A percentile compares a stretch with the other conserved stretches of the same genome.
phyloP scores from a whole-genome alignment of 306 rosid genomes.

The Cucumis sativus region Cucumber_9930_V3 NC_026656.2:1286501-1287000 shows the following conservation, averaged over 20 bases:
- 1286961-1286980: not conserved
- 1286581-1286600: slow-evolving; percentile 79
- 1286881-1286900: not conserved
- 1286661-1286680: not conserved
- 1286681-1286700: slow-evolving; percentile 55
- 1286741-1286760: slow-evolving; percentile 85
- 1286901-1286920: not conserved
- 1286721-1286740: slow-evolving; percentile 67
- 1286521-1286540: slow-evolving; percentile 89
- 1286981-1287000: not conserved
- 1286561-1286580: slow-evolving; percentile 72
- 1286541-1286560: slow-evolving; percentile 64
- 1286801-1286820: not conserved
- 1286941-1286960: not conserved
- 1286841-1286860: not conserved
- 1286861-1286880: not conserved
- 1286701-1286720: slow-evolving; percentile 80
- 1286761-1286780: slow-evolving; percentile 61
- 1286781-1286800: not conserved
- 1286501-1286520: slow-evolving; percentile 89
- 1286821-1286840: not conserved
- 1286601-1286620: slow-evolving; percentile 34
- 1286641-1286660: not conserved
- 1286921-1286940: not conserved
- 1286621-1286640: not conserved